Evolutionary conservation across 2,329 filamentous ascomycete genomes (phyloP).

Genomic region (Falciphora oryzae): DNA sequence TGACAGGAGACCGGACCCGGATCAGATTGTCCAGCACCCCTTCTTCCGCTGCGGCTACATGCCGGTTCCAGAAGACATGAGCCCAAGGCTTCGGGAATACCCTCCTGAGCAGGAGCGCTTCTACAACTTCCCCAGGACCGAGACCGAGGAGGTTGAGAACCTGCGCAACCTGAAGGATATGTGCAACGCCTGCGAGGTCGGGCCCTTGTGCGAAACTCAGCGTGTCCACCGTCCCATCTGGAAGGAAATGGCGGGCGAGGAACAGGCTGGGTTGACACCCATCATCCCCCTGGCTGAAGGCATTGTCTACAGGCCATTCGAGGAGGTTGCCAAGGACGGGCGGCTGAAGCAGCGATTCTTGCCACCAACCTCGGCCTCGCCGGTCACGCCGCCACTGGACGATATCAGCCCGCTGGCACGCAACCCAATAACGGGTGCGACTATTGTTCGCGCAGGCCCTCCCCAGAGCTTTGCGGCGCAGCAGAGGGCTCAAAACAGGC

Average conservation of each 20-base stretch:
- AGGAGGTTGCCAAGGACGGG: conserved; percentile 54
- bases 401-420: conserved; percentile 29
- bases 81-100: conserved; percentile 48
- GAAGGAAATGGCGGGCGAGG: conserved; percentile 63
- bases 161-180: conserved; percentile 49
- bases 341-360: conserved; percentile 26
- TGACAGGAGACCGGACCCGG: conserved; percentile 67
- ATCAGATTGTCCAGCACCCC: conserved; percentile 70
- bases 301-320: conserved; percentile 59
- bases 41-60: conserved; percentile 77
- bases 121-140: conserved; percentile 42
- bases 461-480: conserved; percentile 64
- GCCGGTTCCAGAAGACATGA: conserved; percentile 56
- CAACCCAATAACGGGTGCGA: conserved; percentile 29
- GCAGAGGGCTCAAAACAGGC: conserved; percentile 52
- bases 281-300: conserved; percentile 56
- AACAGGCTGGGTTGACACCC: conserved; percentile 59
- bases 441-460: conserved; percentile 40
- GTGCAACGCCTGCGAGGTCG: conserved; percentile 53
- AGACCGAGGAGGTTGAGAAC: conserved; percentile 40
- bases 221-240: conserved; percentile 51
- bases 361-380: conserved; percentile 6
- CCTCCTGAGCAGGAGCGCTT: conserved; percentile 54
- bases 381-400: conserved; percentile 16
- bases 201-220: conserved; percentile 44